Evolutionary conservation across 306 rosid genomes (phyloP).

Genomic region (Medicago truncatula): MtrunA17r5.0-ANR NC_053043.1:16112001-16112500

Average conservation of each 20-base stretch:
- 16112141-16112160: slow-evolving; percentile 70
- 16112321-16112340: slow-evolving; percentile 18
- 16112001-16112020: slow-evolving; percentile 84
- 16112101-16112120: slow-evolving; percentile 89
- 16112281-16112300: slow-evolving; percentile 26
- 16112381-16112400: slow-evolving; percentile 88
- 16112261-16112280: background rate
- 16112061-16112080: slow-evolving; percentile 17
- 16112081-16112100: slow-evolving; percentile 47
- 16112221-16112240: slow-evolving; percentile 45
- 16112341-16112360: slow-evolving; percentile 17
- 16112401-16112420: slow-evolving; percentile 66
- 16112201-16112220: slow-evolving; percentile 98
- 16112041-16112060: slow-evolving; percentile 27
- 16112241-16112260: slow-evolving; percentile 22
- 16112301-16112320: slow-evolving; percentile 23
- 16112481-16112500: background rate
- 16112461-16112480: slow-evolving; percentile 63
- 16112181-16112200: slow-evolving; percentile 76
- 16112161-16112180: slow-evolving; percentile 54
- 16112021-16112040: slow-evolving; percentile 70
- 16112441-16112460: slow-evolving; percentile 75
- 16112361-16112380: slow-evolving; percentile 33
- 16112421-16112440: slow-evolving; percentile 88
- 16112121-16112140: slow-evolving; percentile 73